Base-by-base conservation (phyloP, 169 alveolate species). In the Theileria sp. region DNA sequence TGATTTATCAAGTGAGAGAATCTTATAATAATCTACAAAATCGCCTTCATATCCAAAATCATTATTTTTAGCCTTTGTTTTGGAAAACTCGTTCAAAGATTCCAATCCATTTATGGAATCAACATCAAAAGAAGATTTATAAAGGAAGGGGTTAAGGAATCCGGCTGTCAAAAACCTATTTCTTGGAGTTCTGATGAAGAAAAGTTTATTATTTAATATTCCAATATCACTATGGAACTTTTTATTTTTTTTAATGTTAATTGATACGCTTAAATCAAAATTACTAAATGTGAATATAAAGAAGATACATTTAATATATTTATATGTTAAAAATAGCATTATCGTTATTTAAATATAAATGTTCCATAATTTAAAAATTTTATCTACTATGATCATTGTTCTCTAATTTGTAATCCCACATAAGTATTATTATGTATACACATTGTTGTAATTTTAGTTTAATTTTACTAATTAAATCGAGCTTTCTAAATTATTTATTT, bases 21-120 rank as follows among this genome's bases (percentile, higher is more conserved):
- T 74, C 51, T 66, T 26, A 79, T 82, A 82, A 44, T 82, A 76
- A 62, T 82, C 62, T 32, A 82, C 80, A 23, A 34, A 58, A 17
- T 56, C 38, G 12, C 26, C 51, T 5, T 50, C 21, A 32, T 60
- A 44, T 4, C 54, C 49, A 44, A 21, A 58, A 58, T 21, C 5
- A 13, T 58, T 58, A 58, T 58, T 58, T 25, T 58, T 58, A 21
- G 67, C 67, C n/a, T 58, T 58, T 21, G 67, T 58, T 58, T 58
- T 25, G 12, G 26, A 6, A 25, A 58, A 58, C 3, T 58, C 26
- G 26, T 58, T 17, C 13, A 58, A 25, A 58, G 67, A 21, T 25
- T 58, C 67, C 28, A 21, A 58, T 2, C n/a, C 32, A 5, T 19
- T 21, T 1, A 21, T 8, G 26, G 34, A 58, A 58, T 58, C 32